phyloP scores from a whole-genome alignment of 2,329 filamentous ascomycete genomes.

The Ascochyta clinopodiicola region DNA sequence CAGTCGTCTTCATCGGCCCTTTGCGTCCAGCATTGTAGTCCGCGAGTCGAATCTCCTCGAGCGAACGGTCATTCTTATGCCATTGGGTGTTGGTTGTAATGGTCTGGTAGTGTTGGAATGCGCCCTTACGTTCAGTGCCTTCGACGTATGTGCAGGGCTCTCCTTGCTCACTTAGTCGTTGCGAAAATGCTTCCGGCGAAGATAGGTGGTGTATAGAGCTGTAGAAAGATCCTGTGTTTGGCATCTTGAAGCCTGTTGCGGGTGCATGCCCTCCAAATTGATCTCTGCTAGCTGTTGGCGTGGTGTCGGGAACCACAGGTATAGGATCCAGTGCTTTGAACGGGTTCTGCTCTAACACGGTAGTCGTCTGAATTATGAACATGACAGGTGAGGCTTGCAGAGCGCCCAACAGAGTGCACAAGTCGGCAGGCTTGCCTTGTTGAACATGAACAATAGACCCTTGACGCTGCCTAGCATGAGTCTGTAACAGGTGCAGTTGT shows the following conservation, averaged over 20 bases:
- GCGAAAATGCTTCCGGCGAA: slow-evolving; percentile 2
- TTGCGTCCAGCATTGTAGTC: slow-evolving; percentile 19
- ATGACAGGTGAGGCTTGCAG: not conserved
- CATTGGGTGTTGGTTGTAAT: slow-evolving; percentile 11
- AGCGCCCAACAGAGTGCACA: not conserved
- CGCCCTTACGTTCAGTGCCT: not conserved
- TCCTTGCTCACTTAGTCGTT: slow-evolving; percentile 4
- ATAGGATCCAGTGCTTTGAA: not conserved
- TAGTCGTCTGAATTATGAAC: slow-evolving; percentile 2
- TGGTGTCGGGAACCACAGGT: not conserved
- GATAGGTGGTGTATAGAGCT: not conserved
- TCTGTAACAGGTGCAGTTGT: slow-evolving; percentile 24
- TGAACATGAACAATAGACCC: slow-evolving; percentile 25
- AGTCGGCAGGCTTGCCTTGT: slow-evolving; percentile 4
- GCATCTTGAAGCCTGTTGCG: not conserved
- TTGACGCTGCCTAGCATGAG: slow-evolving; percentile 13
- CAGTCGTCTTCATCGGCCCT: not conserved
- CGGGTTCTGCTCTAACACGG: not conserved
- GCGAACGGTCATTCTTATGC: slow-evolving; percentile 15
- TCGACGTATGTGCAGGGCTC: slow-evolving; percentile 12
- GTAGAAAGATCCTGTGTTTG: not conserved
- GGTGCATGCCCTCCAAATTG: not conserved
- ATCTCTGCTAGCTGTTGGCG: not conserved
- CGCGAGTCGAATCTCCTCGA: slow-evolving; percentile 25
- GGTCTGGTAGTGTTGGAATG: slow-evolving; percentile 17